Evolutionary conservation across 148 eudicot species (phyloP).

Genomic region (Salicornia ramosissima): DNA sequence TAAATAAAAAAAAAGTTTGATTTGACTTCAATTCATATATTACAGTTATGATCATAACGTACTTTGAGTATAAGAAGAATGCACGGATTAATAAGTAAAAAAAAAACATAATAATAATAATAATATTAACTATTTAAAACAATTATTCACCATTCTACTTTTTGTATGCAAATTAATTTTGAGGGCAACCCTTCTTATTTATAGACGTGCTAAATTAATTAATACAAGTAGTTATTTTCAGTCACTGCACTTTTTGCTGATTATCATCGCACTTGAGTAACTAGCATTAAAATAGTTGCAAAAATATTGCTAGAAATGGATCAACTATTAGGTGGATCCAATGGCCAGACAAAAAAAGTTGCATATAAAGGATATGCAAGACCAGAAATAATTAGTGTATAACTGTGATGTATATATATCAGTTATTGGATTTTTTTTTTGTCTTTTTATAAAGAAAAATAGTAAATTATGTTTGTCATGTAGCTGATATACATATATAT

Average conservation of each 20-base stretch:
- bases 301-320: neutral
- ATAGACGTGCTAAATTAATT: conserved; percentile 1
- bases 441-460: too few relatives aligned
- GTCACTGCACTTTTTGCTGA: conserved; percentile 17
- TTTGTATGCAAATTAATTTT: neutral
- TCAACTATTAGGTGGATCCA: conserved; percentile 19
- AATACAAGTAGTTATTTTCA: neutral
- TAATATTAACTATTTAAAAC: neutral
- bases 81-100: neutral
- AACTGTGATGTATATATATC: too few relatives aligned
- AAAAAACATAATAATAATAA: too few relatives aligned
- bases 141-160: conserved; percentile 19
- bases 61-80: neutral
- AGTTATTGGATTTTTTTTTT: too few relatives aligned
- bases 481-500: too few relatives aligned
- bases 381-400: too few relatives aligned
- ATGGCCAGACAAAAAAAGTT: conserved; percentile 10
- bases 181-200: neutral
- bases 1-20: neutral
- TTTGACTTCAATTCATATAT: neutral
- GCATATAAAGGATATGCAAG: neutral
- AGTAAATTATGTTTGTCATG: too few relatives aligned
- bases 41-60: neutral
- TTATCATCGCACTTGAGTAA: conserved; percentile 21
- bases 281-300: neutral